Base-by-base conservation (phyloP, 768 basidiomycete genomes). In the Suillus brevipes region DNA sequence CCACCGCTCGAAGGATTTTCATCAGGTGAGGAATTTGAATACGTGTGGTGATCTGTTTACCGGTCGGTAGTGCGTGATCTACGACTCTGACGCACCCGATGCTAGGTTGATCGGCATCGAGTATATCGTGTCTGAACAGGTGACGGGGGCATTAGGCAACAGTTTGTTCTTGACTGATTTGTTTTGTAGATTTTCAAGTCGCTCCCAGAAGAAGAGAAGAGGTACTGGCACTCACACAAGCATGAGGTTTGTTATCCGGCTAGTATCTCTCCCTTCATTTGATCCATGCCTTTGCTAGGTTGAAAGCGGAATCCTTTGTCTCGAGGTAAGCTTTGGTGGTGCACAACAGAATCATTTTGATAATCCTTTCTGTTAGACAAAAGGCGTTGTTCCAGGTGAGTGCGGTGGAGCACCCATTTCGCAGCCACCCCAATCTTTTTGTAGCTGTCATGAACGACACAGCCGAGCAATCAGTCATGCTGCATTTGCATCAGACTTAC, bases 221-320 rank as follows among this genome's bases (percentile, higher is more conserved):
- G 74, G 68, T 83, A 79, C 63, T 85, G 84, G 85, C 85, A 86
- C 69, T 83, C 81, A 16, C 85, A 85, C 67, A 80, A 83, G 66
- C 82, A 80, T 62, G 82, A 83, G 69, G 81, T 78, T 43, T 45
- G 20, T n/a, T 23, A 23, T 38, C 36, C 3, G 5, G 52, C 31
- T 25, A 31, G 37, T 36, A 23, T 62, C 12, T 12, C 36, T 28
- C n/a, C 37, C 23, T n/a, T 28, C 31, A 63, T 66, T 69, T n/a
- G 74, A 75, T 10, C 66, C 71, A 55, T 60, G 74, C n/a, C 13
- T 23, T 38, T 3, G 38, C 13, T 42, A 76, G 76, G 69, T 77
- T 34, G 78, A 78, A 65, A 78, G 74, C 61, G 75, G 78, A 12
- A 45, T 74, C 6, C 68, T 80, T 37, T 75, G 77, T 62, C 65